Evolutionary conservation across 2,329 filamentous ascomycete genomes (phyloP), one percentile per base, ranked within the genome.

Genomic region (Ceratocystis diversiconidia): DNA sequence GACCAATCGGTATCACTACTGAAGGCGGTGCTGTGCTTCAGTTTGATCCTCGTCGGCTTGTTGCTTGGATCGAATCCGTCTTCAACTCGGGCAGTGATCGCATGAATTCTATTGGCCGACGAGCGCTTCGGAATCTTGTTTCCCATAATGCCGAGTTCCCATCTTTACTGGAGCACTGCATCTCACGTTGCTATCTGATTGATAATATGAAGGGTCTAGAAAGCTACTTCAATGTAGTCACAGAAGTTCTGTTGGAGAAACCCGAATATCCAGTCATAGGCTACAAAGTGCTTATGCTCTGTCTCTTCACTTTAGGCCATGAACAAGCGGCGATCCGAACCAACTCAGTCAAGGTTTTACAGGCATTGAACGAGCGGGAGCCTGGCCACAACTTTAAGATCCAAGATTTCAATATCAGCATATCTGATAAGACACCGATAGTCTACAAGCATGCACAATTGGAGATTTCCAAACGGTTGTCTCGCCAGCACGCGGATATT

Each of bases 371-470:
- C 74, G 85, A 91, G 69, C 84, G 90, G 28, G 89, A 94, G 69
- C 88, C 73, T 65, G 76, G 76, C 2, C 79, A 89, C 69, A 94
- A 85, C 69, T 96, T 92, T 1, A 95, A 95, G 72, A 85, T 99
- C 5, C 90, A 96, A 73, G 94, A 99, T 73, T 95, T 96, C 67
- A 94, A 99, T 72, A 97, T 99, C 71, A 96, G 92, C 73, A 94
- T 99, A 66, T 95, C 92, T 0, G 95, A 99, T 76, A 97, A 96
- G 76, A 99, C 95, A 0, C 95, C 95, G 70, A 92, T 92, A 0
- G 92, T 99, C 2, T 99, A 97, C 76, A 99, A 99, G 76, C 80
- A 95, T 57, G 94, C 95, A 0, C 94, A 99, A 72, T 97, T 96
- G 70, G 92, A 97, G 73, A 95, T 95, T 25, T 97, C 94, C 0